A percentile compares a stretch with the other conserved stretches of the same genome.
These are phyloP conservation scores for apple (Malus domestica) DNA, from an alignment of 306 rosid genomes.

Conservation along the genomic window ASM211411v1 NC_041796.1:1710001-1710500, in stretches of 20 bases:
- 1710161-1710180: slow-evolving; percentile 48
- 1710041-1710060: slow-evolving; percentile 33
- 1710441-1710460: background rate
- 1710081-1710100: slow-evolving; percentile 77
- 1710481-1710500: slow-evolving; percentile 22
- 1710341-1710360: background rate
- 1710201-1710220: slow-evolving; percentile 62
- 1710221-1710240: slow-evolving; percentile 61
- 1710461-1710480: background rate
- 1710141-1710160: slow-evolving; percentile 71
- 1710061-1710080: slow-evolving; percentile 62
- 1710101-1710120: slow-evolving; percentile 60
- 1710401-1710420: background rate
- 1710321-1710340: background rate
- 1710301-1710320: slow-evolving; percentile 34
- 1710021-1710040: no score
- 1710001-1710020: background rate
- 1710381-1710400: background rate
- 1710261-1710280: slow-evolving; percentile 78
- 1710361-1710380: no score
- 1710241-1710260: slow-evolving; percentile 82
- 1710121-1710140: slow-evolving; percentile 73
- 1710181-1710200: slow-evolving; percentile 88
- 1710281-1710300: slow-evolving; percentile 73
- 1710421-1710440: no score